These are phyloP conservation scores for Spathaspora hagerdaliae DNA, from an alignment of 805 yeast genomes.

Conservation along the genomic window DNA sequence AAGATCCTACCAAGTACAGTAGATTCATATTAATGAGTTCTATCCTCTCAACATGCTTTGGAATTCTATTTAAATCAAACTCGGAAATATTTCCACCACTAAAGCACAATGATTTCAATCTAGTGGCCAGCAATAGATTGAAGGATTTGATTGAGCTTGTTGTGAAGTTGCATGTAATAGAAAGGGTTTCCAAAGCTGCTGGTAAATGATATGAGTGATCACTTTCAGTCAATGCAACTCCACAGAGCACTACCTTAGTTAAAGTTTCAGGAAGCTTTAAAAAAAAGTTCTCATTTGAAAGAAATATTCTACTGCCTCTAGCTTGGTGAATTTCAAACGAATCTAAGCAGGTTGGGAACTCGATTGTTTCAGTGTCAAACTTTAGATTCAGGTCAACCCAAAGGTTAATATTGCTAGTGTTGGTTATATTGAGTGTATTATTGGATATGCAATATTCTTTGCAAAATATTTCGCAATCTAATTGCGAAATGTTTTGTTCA, in stretches of 20 bases:
- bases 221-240: neutral
- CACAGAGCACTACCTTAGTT: neutral
- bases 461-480: neutral
- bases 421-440: neutral
- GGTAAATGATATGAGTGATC: neutral
- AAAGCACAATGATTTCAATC: neutral
- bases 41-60: neutral
- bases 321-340: slow-evolving; percentile 1
- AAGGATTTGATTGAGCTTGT: neutral
- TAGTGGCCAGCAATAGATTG: neutral
- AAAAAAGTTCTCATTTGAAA: neutral
- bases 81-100: neutral
- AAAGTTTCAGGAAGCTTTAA: neutral
- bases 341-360: neutral
- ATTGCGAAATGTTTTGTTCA: neutral
- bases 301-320: neutral
- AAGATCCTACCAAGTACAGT: neutral
- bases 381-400: slow-evolving; percentile 1
- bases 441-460: neutral
- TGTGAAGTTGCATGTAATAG: neutral
- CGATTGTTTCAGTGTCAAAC: neutral
- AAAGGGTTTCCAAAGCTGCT: neutral
- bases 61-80: neutral
- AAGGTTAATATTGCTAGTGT: neutral
- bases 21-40: neutral